Conservation (phyloP, 2,329 filamentous ascomycete genomes). For the Fusarium liriodendri region DNA sequence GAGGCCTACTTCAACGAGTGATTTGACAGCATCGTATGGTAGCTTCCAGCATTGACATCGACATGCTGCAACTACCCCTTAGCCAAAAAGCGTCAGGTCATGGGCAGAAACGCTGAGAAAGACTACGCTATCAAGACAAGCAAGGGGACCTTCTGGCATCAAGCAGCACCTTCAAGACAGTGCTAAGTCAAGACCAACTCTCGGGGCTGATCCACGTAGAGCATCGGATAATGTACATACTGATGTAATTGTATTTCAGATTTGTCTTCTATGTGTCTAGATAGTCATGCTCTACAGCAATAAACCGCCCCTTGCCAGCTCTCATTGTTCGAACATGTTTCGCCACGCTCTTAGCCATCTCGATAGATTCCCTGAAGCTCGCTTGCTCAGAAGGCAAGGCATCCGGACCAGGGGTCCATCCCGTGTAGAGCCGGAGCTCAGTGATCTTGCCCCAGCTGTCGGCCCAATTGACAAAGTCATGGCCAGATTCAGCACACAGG, state of each 20-base stretch:
- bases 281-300: constrained; percentile 60
- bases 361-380: constrained; percentile 50
- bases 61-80: constrained; percentile 53
- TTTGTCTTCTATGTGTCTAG: constrained; percentile 30
- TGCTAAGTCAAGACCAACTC: constrained; percentile 43
- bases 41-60: constrained; percentile 51
- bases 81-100: constrained; percentile 51
- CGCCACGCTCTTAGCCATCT: constrained; percentile 57
- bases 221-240: not conserved
- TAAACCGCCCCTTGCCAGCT: constrained; percentile 60
- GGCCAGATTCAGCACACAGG: constrained; percentile 55
- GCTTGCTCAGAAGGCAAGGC: constrained; percentile 48
- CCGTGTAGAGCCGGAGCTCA: constrained; percentile 57
- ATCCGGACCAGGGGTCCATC: constrained; percentile 53
- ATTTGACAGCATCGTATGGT: constrained; percentile 45
- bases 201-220: not conserved
- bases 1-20: constrained; percentile 37
- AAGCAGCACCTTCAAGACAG: constrained; percentile 37
- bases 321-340: constrained; percentile 59
- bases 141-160: constrained; percentile 25
- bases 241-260: not conserved
- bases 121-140: constrained; percentile 41
- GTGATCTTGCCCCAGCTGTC: constrained; percentile 65
- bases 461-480: constrained; percentile 65
- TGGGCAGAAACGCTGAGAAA: constrained; percentile 55